Base-by-base conservation (phyloP, 1,284 basidiomycete genomes). In the Moesziomyces aphidis region DNA sequence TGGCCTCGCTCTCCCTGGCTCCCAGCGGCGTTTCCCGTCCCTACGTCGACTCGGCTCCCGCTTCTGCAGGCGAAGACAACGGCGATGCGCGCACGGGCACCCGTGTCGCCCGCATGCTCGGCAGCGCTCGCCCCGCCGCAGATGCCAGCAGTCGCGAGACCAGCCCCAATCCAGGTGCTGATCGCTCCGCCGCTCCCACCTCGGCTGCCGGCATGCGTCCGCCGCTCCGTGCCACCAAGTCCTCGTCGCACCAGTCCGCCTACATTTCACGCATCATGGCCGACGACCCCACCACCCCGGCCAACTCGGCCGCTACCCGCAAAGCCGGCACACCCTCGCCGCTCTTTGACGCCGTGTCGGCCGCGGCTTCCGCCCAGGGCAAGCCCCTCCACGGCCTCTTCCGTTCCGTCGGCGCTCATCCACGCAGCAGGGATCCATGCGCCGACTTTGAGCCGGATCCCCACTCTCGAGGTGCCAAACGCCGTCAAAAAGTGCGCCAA, bases 231-330 rank as follows among this genome's bases (percentile, higher is more conserved):
- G n/a, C 58, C n/a, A 24, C 55, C 47, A 73, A 68, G 42, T 68
- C 64, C 1, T 53, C 71, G 5, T 65, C 71, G 9, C 72, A 70
- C 34, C 72, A 74, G 44, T 55, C 72, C 4, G 72, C 72, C 6
- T 74, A 74, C 54, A 74, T 74, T 22, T 67, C 67, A 4, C 61
- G 67, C 39, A 74, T 74, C 60, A 61, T 74, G 62, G 66, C 72
- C 11, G 72, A 74, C 43, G 67, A 74, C 45, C 55, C 62, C 5
- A 43, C 49, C 36, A 58, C 42, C 50, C 26, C 47, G 15, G 45
- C 65, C 54, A 49, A 42, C 19, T n/a, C 62, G 10, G 22, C 51
- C 15, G 61, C 42, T 0, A 19, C 59, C 22, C 62, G 52, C 51
- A 71, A 55, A 23, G 39, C 55, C 21, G 62, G 55, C 10, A 51